phyloP scores from a whole-genome alignment of 2,329 filamentous ascomycete genomes.

The Ascochyta viciae-villosae region DNA sequence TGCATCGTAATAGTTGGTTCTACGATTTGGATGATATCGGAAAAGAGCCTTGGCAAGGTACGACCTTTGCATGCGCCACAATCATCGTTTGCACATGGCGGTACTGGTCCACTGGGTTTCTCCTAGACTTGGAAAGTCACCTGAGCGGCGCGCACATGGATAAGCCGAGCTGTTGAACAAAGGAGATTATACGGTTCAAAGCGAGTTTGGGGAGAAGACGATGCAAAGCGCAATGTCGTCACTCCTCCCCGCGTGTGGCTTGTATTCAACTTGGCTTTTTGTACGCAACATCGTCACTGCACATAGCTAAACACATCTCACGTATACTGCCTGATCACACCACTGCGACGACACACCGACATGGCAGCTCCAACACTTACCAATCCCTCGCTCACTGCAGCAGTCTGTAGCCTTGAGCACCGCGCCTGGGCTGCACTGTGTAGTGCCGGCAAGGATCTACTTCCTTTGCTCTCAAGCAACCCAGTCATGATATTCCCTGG shows the following conservation, averaged over 20 bases:
- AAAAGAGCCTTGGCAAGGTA: background rate
- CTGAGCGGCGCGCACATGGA: background rate
- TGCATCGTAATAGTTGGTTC: no score
- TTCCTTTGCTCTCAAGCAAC: constrained; percentile 42
- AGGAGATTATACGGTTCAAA: background rate
- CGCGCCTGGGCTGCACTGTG: constrained; percentile 48
- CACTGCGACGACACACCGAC: background rate
- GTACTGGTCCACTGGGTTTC: background rate
- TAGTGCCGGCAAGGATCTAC: constrained; percentile 39
- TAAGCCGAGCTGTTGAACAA: background rate
- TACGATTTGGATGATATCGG: background rate
- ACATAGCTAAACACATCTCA: background rate
- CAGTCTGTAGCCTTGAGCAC: constrained; percentile 42
- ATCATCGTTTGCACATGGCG: background rate
- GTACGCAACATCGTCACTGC: background rate
- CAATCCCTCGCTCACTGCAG: constrained; percentile 34
- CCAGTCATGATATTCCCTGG: constrained; percentile 52
- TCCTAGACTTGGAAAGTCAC: background rate
- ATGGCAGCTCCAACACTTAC: constrained; percentile 26
- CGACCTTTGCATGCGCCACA: constrained; percentile 2
- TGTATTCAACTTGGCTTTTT: constrained; percentile 4
- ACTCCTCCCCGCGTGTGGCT: constrained; percentile 14
- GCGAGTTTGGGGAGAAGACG: background rate
- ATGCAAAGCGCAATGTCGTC: constrained; percentile 20
- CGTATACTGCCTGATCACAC: background rate